A percentile compares a stretch with the other conserved stretches of the same genome.
Evolutionary conservation across 176 grass and related monocot genomes (phyloP).

Genomic region (Puya raimondii): DNA sequence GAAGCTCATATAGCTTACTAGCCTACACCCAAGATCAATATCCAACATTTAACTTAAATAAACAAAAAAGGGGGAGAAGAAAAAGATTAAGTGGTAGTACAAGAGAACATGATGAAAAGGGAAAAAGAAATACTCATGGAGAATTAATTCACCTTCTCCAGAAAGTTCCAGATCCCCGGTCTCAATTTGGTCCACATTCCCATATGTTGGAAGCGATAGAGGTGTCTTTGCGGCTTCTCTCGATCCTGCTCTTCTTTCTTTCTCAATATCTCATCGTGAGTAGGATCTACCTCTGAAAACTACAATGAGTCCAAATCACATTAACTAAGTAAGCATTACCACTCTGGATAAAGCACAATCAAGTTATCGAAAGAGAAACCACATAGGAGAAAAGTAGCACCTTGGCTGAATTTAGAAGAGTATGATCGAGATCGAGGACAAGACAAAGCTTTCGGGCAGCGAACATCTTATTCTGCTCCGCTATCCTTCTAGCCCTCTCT

Average conservation of each 20-base stretch:
- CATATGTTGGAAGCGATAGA: slow-evolving; percentile 86
- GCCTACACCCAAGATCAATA: slow-evolving; percentile 38
- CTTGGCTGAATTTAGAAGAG: slow-evolving; percentile 94
- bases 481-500: slow-evolving; percentile 86
- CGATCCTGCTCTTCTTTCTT: slow-evolving; percentile 91
- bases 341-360: neutral
- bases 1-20: slow-evolving; percentile 80
- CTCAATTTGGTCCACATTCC: slow-evolving; percentile 97
- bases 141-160: slow-evolving; percentile 61
- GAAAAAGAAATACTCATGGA: neutral
- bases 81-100: neutral
- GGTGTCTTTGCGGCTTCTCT: slow-evolving; percentile 59
- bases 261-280: slow-evolving; percentile 76
- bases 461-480: slow-evolving; percentile 84
- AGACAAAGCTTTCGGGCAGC: slow-evolving; percentile 73
- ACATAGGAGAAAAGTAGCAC: slow-evolving; percentile 30
- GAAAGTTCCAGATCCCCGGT: slow-evolving; percentile 97
- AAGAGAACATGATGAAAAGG: neutral
- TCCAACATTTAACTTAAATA: neutral
- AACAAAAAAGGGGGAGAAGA: neutral
- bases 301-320: slow-evolving; percentile 21
- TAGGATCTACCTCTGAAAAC: slow-evolving; percentile 81
- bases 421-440: slow-evolving; percentile 98
- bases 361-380: neutral
- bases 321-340: slow-evolving; percentile 6